Base-by-base conservation (phyloP, 805 yeast species). In the Metschnikowia noctiluminum region DNA sequence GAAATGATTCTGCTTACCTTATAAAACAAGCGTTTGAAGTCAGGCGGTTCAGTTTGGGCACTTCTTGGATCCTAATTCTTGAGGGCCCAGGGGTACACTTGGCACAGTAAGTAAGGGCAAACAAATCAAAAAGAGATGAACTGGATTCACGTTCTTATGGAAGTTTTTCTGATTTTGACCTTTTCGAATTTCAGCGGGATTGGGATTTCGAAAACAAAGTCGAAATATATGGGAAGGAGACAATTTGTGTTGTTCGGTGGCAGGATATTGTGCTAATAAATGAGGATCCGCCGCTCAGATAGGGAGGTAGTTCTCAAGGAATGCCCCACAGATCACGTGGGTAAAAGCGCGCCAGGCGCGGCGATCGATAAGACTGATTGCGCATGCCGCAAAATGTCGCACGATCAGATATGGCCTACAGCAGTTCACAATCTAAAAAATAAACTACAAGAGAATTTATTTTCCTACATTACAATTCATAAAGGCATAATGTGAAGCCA, bases 271-370 rank as follows among this genome's bases (percentile, higher is more conserved):
- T 27, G 49, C 35, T 46, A 46, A 46, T 46, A 30, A 46, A 36
- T 32, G 45, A 41, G 44, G 35, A 14, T 37, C 31, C 41, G 49
- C 45, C 49, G 40, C 49, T 37, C 37, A n/a, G 15, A 13, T 37
- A 46, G 45, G 49, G 49, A 46, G 45, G 37, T 36, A 46, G 2
- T 41, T 40, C 36, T 36, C 9, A 40, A 41, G 45, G 45, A 42
- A 41, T 41, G 34, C 31, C 14, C 38, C 27, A 31, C 43, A n/a
- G 38, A 15, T 40, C 49, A 46, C 45, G 49, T 46, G 49, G 37
- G 3, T 5, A 9, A 9, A 6, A 2, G 12, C 32, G 32, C 32
- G 32, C 32, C 21, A 30, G 5, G 32, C 13, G 32, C 32, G 32
- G 10, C 32, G 6, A 30, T 6, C 13, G 32, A 30, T 30, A 30